A percentile compares a stretch with the other conserved stretches of the same genome.
Conservation (phyloP, 2,329 filamentous ascomycete genomes). For the Rhynchosporium graminicola region DNA sequence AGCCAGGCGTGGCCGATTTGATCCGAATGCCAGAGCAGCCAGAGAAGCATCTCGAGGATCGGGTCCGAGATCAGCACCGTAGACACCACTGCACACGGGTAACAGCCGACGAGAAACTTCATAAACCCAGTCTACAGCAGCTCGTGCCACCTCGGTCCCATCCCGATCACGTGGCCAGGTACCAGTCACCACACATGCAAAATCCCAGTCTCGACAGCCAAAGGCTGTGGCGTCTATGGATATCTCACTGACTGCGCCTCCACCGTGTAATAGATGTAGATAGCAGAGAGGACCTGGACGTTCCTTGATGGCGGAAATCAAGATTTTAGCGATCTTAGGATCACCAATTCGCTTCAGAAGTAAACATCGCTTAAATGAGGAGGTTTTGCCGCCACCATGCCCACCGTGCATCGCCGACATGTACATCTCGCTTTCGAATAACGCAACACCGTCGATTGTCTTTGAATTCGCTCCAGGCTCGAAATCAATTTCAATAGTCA, state of each 20-base stretch:
- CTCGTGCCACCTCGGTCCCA: conserved; percentile 44
- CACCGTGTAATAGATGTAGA: conserved; percentile 59
- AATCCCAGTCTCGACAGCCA: conserved; percentile 64
- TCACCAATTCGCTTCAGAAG: conserved; percentile 54
- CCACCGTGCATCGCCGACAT: conserved; percentile 60
- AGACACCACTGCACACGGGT: conserved; percentile 53
- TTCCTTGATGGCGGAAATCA: conserved; percentile 49
- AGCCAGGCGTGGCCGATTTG: conserved; percentile 51
- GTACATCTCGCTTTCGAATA: conserved; percentile 64
- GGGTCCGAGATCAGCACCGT: conserved; percentile 63
- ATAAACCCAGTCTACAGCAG: conserved; percentile 58
- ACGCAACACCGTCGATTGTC: conserved; percentile 48
- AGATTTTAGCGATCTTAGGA: conserved; percentile 38
- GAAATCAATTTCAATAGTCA: neutral
- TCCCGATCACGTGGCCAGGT: conserved; percentile 60
- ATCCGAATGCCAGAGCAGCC: conserved; percentile 57
- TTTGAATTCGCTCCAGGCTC: conserved; percentile 25
- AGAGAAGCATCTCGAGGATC: conserved; percentile 57
- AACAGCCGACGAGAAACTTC: conserved; percentile 49
- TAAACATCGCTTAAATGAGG: conserved; percentile 64
- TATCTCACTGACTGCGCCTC: conserved; percentile 51
- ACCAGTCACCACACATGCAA: conserved; percentile 63
- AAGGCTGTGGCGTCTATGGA: conserved; percentile 54
- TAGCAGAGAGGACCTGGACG: conserved; percentile 50
- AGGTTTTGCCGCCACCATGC: conserved; percentile 58